Base-by-base conservation (phyloP, 108 stramenopile genomes). In the Phaeodactylum tricornutum region DNA sequence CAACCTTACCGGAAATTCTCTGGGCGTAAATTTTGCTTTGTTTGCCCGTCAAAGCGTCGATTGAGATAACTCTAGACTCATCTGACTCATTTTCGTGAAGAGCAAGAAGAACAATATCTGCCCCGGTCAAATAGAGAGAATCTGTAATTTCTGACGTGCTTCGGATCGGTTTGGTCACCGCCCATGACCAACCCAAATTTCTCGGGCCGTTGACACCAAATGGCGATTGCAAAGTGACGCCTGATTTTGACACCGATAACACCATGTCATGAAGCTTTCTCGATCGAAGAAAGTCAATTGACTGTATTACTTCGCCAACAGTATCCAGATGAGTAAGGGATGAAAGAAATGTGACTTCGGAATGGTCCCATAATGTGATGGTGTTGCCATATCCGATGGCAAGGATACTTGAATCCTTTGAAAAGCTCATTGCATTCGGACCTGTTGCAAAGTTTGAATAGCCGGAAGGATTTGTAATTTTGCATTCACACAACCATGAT, bases 311-410 rank as follows among this genome's bases (percentile, higher is more conserved):
- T 11, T 19, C 59, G 20, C 5, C 7, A 8, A 30, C 53, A 12
- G 34, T 47, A 2, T 60, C 62, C 36, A 47, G 31, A 47, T 69
- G 63, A 17, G 62, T 43, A 26, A 87, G 27, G 7, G 76, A 77
- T 12, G 69, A 78, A 39, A 90, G 47, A n/a, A 85, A 38, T 12
- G 76, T 62, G 12, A 67, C 67, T 36, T 75, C 58, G 6, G 71
- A 43, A 31, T 72, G 67, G 51, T 90, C 88, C 88, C 88, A 90
- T 3, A 90, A 39, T 26, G 84, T 79, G 1, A 85, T 60, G 38
- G 52, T 43, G 8, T 61, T 31, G 7, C 81, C 88, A 50, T 73
- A 85, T 2, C 69, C 60, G 32, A 90, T 79, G 14, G 79, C 71
- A 8, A 90, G 53, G 20, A 77, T 66, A 22, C 81, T 71, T 1